Evolutionary conservation across 805 yeast genomes (phyloP).

Genomic region (Ogataea polymorpha): DNA sequence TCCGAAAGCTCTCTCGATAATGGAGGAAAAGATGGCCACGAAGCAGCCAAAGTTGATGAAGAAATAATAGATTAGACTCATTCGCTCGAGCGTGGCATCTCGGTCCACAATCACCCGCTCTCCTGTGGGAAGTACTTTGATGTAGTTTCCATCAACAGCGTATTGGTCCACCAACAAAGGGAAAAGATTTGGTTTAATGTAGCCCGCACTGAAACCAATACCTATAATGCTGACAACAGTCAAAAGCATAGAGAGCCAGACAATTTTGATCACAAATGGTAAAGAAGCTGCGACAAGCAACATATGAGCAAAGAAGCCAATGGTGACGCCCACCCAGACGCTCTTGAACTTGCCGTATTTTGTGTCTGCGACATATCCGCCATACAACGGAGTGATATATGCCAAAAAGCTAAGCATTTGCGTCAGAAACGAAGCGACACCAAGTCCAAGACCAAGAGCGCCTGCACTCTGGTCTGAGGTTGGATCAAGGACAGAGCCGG

Average conservation of each 20-base stretch:
- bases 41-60: slow-evolving; percentile 53
- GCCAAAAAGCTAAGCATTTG: slow-evolving; percentile 45
- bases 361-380: slow-evolving; percentile 52
- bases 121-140: slow-evolving; percentile 48
- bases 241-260: slow-evolving; percentile 30
- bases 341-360: slow-evolving; percentile 44
- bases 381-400: slow-evolving; percentile 46
- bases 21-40: slow-evolving; percentile 46
- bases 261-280: slow-evolving; percentile 36
- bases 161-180: slow-evolving; percentile 59
- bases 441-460: slow-evolving; percentile 46
- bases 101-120: slow-evolving; percentile 57
- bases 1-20: slow-evolving; percentile 46
- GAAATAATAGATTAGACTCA: slow-evolving; percentile 47
- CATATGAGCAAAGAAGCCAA: slow-evolving; percentile 46
- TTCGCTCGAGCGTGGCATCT: slow-evolving; percentile 38
- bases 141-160: slow-evolving; percentile 51
- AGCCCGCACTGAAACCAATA: slow-evolving; percentile 47
- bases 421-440: slow-evolving; percentile 43
- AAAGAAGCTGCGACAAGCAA: slow-evolving; percentile 46
- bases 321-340: slow-evolving; percentile 43
- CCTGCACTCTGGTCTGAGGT: slow-evolving; percentile 43
- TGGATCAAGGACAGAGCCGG: slow-evolving; percentile 36
- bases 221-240: slow-evolving; percentile 38
- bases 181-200: slow-evolving; percentile 50